Evolutionary conservation across 495 filamentous ascomycete genomes (phyloP).

Genomic region (Hypoxylon trugodes): DNA sequence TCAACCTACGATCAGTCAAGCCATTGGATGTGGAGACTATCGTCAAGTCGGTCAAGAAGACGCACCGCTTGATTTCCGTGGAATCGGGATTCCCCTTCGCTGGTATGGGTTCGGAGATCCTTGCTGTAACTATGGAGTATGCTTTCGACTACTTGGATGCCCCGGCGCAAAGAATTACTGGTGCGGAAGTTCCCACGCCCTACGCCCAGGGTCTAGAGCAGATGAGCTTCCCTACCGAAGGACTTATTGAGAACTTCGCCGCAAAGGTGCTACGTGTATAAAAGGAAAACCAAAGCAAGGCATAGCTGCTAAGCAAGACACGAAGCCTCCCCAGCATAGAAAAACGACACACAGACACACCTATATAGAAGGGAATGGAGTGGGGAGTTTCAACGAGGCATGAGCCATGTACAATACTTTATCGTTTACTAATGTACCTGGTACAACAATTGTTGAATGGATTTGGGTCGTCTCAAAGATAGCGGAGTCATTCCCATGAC

Average conservation of each 20-base stretch:
- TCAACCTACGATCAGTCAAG: slow-evolving; percentile 97
- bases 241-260: slow-evolving; percentile 81
- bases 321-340: no score
- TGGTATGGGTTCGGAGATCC: slow-evolving; percentile 89
- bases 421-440: slow-evolving; percentile 30
- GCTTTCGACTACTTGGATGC: slow-evolving; percentile 96
- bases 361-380: slow-evolving; percentile 6
- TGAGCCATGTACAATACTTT: slow-evolving; percentile 41
- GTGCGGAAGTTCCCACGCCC: slow-evolving; percentile 95
- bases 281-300: no score
- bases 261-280: slow-evolving; percentile 84
- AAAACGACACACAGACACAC: no score
- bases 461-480: slow-evolving; percentile 36
- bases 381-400: slow-evolving; percentile 29
- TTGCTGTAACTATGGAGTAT: slow-evolving; percentile 96
- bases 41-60: slow-evolving; percentile 98
- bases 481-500: slow-evolving; percentile 28
- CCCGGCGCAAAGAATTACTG: slow-evolving; percentile 90
- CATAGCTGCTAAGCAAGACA: no score
- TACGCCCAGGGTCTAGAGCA: slow-evolving; percentile 89
- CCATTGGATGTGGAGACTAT: slow-evolving; percentile 95
- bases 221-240: slow-evolving; percentile 89
- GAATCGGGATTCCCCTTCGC: slow-evolving; percentile 97
- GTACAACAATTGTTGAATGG: slow-evolving; percentile 18
- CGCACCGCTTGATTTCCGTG: slow-evolving; percentile 86